Percentiles rank a stretch among this genome's conserved stretches.
phyloP scores from a whole-genome alignment of 345 rosid species.

The Acer negundo region DNA sequence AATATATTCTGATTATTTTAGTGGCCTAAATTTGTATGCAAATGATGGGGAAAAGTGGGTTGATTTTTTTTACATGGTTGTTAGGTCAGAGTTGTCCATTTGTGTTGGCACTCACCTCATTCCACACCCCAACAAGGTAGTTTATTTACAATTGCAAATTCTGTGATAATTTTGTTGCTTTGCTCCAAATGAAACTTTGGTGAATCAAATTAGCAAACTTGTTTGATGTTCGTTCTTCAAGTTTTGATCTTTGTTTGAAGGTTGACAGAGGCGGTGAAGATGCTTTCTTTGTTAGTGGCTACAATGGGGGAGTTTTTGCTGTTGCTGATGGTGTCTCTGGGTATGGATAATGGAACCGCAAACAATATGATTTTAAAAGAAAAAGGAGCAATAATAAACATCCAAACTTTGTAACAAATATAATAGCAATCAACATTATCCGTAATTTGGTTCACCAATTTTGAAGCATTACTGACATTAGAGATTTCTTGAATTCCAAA shows the following conservation, averaged over 20 bases:
- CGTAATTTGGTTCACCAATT: background rate
- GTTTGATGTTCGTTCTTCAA: background rate
- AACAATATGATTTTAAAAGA: background rate
- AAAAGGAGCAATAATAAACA: background rate
- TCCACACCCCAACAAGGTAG: slow-evolving; percentile 83
- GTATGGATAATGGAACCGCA: slow-evolving; percentile 29
- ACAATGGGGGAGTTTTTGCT: slow-evolving; percentile 76
- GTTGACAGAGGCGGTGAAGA: slow-evolving; percentile 87
- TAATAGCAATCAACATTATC: background rate
- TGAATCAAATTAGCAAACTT: background rate
- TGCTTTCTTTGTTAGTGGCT: slow-evolving; percentile 71
- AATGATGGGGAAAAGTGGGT: background rate
- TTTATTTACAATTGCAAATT: slow-evolving; percentile 8
- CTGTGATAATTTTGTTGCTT: background rate
- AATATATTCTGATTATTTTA: background rate
- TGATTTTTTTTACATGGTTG: background rate
- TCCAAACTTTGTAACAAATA: background rate
- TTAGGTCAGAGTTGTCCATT: slow-evolving; percentile 48
- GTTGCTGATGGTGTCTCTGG: slow-evolving; percentile 96
- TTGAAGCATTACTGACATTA: background rate
- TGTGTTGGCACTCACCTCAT: slow-evolving; percentile 65
- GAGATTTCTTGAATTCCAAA: background rate
- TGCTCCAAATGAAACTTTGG: background rate
- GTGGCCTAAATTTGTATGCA: background rate
- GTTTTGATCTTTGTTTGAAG: slow-evolving; percentile 31